A percentile compares a stretch with the other conserved stretches of the same genome.
Evolutionary conservation across 768 basidiomycete genomes (phyloP).

Genomic region (Lentinula lateritia): DNA sequence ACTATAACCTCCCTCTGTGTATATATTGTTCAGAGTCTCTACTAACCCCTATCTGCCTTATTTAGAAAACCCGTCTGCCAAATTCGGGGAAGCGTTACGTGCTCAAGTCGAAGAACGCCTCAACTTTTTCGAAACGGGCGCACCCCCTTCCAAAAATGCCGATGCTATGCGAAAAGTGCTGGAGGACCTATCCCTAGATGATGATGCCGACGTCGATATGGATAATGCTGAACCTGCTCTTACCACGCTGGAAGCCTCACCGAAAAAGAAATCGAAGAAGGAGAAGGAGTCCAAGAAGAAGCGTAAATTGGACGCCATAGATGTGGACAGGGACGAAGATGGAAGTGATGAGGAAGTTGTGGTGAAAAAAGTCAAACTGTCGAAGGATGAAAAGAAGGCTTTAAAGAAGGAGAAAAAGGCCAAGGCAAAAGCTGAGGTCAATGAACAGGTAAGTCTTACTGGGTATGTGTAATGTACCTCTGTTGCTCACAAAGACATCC

Average conservation of each 20-base stretch:
- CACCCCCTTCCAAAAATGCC: slow-evolving; percentile 83
- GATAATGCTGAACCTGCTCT: slow-evolving; percentile 46
- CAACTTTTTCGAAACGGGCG: slow-evolving; percentile 89
- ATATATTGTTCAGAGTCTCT: neutral
- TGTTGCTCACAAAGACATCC: neutral
- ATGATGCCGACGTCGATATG: slow-evolving; percentile 41
- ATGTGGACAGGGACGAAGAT: slow-evolving; percentile 45
- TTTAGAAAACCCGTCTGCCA: slow-evolving; percentile 79
- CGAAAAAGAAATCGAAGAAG: slow-evolving; percentile 44
- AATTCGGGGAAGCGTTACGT: slow-evolving; percentile 92
- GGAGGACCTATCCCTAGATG: slow-evolving; percentile 68
- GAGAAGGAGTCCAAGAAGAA: slow-evolving; percentile 48
- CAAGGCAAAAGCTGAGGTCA: slow-evolving; percentile 47
- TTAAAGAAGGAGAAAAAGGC: slow-evolving; percentile 74
- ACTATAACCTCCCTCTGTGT: neutral
- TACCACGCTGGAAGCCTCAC: slow-evolving; percentile 54
- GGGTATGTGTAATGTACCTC: neutral
- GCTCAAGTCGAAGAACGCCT: slow-evolving; percentile 95
- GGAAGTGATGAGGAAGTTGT: slow-evolving; percentile 41
- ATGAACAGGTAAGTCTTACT: slow-evolving; percentile 8
- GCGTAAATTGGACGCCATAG: slow-evolving; percentile 62
- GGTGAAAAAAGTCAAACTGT: slow-evolving; percentile 68
- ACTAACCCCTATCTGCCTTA: neutral
- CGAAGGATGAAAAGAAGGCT: slow-evolving; percentile 85
- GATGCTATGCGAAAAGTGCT: slow-evolving; percentile 90